Evolutionary conservation across 352 stramenopile genomes (phyloP).

Genomic region (Aphanomyces cochlioides): DNA sequence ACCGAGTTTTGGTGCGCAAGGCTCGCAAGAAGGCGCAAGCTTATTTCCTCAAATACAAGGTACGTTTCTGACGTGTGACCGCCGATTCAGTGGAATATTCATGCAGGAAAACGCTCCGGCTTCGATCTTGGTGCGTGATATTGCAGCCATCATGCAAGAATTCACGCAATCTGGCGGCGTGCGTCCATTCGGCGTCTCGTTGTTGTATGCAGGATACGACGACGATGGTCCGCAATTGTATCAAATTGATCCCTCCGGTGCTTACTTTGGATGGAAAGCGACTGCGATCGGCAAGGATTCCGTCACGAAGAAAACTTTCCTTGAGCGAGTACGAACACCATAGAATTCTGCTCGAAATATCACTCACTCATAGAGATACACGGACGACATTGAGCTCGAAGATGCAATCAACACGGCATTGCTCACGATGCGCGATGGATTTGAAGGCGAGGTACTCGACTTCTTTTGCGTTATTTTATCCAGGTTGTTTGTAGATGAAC

Average conservation of each 20-base stretch:
- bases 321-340: slow-evolving; percentile 88
- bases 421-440: slow-evolving; percentile 98
- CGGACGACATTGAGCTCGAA: slow-evolving; percentile 99
- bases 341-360: background rate
- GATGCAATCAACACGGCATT: slow-evolving; percentile 99
- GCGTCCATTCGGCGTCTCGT: slow-evolving; percentile 97
- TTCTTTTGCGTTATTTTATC: background rate
- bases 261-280: slow-evolving; percentile 99
- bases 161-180: slow-evolving; percentile 97
- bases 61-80: slow-evolving; percentile 18
- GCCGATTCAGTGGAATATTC: background rate
- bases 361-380: slow-evolving; percentile 60
- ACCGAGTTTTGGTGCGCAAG: slow-evolving; percentile 96
- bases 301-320: slow-evolving; percentile 98
- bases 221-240: slow-evolving; percentile 97
- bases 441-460: slow-evolving; percentile 87
- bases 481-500: slow-evolving; percentile 85
- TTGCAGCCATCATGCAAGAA: slow-evolving; percentile 98
- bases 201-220: slow-evolving; percentile 97
- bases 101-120: slow-evolving; percentile 88
- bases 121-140: slow-evolving; percentile 94
- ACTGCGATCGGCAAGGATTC: slow-evolving; percentile 98
- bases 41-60: slow-evolving; percentile 95
- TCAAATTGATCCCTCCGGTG: slow-evolving; percentile 96
- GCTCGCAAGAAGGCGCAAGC: slow-evolving; percentile 94